Conservation (phyloP, 1,284 basidiomycete genomes). For the Porodaedalea pini region DNA sequence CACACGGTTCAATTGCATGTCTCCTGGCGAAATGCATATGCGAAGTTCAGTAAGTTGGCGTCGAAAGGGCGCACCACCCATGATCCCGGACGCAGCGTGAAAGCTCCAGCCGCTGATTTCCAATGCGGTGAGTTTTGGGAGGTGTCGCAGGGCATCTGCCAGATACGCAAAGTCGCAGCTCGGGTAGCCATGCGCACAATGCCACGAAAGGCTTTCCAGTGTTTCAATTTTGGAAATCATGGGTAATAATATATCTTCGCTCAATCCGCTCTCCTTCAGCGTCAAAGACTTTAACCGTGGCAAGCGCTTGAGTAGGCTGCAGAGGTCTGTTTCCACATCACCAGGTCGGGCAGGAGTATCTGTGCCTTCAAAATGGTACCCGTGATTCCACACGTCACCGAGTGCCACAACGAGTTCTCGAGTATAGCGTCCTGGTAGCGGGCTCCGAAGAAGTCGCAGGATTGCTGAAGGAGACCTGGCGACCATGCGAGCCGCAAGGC, state of each 20-base stretch:
- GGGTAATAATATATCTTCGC: conserved; percentile 11
- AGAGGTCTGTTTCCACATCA: conserved; percentile 15
- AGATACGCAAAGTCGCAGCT: conserved; percentile 17
- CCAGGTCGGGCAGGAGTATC: conserved; percentile 6
- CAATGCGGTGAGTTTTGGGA: conserved; percentile 8
- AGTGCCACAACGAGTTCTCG: conserved; percentile 17
- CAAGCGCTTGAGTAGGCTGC: conserved; percentile 13
- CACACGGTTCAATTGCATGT: conserved; percentile 15
- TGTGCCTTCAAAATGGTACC: conserved; percentile 7
- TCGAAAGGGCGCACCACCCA: background rate
- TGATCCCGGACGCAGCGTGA: conserved; percentile 9
- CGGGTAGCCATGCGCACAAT: conserved; percentile 18
- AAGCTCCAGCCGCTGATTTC: conserved; percentile 20
- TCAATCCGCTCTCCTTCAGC: conserved; percentile 16
- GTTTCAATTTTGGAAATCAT: conserved; percentile 8
- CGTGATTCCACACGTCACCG: conserved; percentile 10
- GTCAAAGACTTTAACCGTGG: conserved; percentile 9
- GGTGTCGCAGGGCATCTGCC: conserved; percentile 5
- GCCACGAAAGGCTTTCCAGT: conserved; percentile 16
- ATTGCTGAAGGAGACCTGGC: conserved; percentile 11
- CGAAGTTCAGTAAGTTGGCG: conserved; percentile 9
- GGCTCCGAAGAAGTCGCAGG: conserved; percentile 14
- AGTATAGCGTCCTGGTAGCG: conserved; percentile 16
- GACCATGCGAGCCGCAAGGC: conserved; percentile 13
- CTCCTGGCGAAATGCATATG: conserved; percentile 16